Evolutionary conservation across 441 rosid genomes (phyloP).

Genomic region (Croton laevigatus): DNA sequence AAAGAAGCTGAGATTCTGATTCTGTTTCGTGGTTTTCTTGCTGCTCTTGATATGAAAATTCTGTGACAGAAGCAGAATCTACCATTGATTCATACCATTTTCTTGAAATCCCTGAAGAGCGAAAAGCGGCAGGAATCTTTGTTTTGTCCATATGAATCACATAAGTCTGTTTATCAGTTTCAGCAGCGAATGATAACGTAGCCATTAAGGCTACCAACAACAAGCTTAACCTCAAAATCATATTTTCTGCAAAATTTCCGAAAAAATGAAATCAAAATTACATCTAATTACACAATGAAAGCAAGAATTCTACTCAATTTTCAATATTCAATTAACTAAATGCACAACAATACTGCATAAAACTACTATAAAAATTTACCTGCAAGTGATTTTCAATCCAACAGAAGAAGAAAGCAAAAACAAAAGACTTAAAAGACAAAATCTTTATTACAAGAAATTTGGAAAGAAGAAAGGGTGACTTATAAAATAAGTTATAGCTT

Average conservation of each 20-base stretch:
- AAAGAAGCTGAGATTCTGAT: slow-evolving; percentile 43
- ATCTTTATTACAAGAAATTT: slow-evolving; percentile 12
- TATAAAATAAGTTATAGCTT: background rate
- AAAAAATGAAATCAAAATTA: background rate
- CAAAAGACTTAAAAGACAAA: background rate
- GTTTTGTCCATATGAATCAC: slow-evolving; percentile 61
- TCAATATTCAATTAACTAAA: background rate
- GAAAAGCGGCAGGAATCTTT: slow-evolving; percentile 30
- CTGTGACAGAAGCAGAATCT: slow-evolving; percentile 34
- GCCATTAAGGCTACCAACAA: slow-evolving; percentile 29
- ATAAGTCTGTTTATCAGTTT: slow-evolving; percentile 46
- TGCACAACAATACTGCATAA: background rate
- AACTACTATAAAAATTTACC: background rate
- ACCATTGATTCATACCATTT: slow-evolving; percentile 42
- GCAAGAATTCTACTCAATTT: background rate
- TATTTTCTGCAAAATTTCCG: slow-evolving; percentile 19
- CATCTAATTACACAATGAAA: background rate
- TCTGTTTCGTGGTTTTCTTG: slow-evolving; percentile 20
- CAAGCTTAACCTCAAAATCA: slow-evolving; percentile 27
- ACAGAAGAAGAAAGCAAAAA: slow-evolving; percentile 2
- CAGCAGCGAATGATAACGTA: slow-evolving; percentile 39
- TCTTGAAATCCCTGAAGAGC: slow-evolving; percentile 19
- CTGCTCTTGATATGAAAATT: slow-evolving; percentile 27
- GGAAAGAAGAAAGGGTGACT: background rate
- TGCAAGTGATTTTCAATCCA: background rate